A percentile compares a stretch with the other conserved stretches of the same genome.
phyloP scores from a whole-genome alignment of 371 early-diverging fungal species.

The Mucor lusitanicus region DNA sequence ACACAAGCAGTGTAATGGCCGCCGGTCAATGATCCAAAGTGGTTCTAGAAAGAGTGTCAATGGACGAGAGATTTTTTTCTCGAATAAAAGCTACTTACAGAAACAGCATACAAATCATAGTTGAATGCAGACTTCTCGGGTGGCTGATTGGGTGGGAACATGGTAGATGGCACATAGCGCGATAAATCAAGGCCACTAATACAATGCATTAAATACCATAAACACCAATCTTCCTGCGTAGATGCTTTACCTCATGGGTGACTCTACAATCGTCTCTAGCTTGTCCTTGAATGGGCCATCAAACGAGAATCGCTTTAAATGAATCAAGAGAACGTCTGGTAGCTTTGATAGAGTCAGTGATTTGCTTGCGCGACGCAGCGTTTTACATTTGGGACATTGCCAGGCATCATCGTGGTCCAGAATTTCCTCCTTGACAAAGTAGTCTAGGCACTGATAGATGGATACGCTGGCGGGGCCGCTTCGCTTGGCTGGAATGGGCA shows the following conservation, averaged over 20 bases:
- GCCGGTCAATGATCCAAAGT: slow-evolving; percentile 88
- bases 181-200: slow-evolving; percentile 38
- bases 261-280: slow-evolving; percentile 84
- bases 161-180: slow-evolving; percentile 33
- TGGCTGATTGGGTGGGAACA: slow-evolving; percentile 24
- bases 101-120: slow-evolving; percentile 92
- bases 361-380: slow-evolving; percentile 74
- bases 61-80: too few species aligned
- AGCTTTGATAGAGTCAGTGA: slow-evolving; percentile 75
- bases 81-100: slow-evolving; percentile 46
- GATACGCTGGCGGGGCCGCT: slow-evolving; percentile 41
- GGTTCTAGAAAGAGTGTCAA: slow-evolving; percentile 58
- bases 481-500: slow-evolving; percentile 81
- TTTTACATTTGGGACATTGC: slow-evolving; percentile 86
- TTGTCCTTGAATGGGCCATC: slow-evolving; percentile 94
- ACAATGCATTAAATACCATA: background rate
- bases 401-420: slow-evolving; percentile 92
- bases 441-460: slow-evolving; percentile 82
- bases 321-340: slow-evolving; percentile 88
- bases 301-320: slow-evolving; percentile 92
- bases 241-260: slow-evolving; percentile 66
- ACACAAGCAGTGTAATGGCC: slow-evolving; percentile 97
- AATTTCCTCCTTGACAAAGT: slow-evolving; percentile 82
- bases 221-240: background rate
- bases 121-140: slow-evolving; percentile 25